Evolutionary conservation across 1,139 yeast species (phyloP), one percentile per base, ranked within the genome.

Genomic region (Kluyveromyces sp.): DNA sequence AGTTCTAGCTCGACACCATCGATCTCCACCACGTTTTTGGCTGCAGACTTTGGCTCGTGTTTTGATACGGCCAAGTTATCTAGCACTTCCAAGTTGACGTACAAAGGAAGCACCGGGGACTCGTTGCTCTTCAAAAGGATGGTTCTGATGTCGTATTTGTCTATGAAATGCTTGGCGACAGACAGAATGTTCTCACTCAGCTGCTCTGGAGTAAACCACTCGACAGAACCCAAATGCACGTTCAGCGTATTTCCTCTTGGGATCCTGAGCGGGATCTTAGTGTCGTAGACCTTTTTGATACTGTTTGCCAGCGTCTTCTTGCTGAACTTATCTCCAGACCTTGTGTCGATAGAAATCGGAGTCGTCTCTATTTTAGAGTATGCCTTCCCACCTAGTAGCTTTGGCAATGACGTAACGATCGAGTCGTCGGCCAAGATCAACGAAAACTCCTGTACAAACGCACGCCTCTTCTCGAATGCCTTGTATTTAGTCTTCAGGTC

Each of bases 31-130:
- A 63, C 65, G 39, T 51, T 58, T 30, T 63, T 56, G 41, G 58
- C 65, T 25, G 52, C 59, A n/a, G 54, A 50, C 31, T 61, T 57
- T 13, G 53, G 58, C n/a, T 54, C 55, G 28, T 56, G 53, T 22
- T 50, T 56, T 28, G 52, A 55, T 26, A 57, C 57, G 32, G 63
- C 63, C 43, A 70, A 66, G 40, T 64, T 75, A 28, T 67, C 74
- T 61, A 75, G 78, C 40, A 86, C 71, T 47, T 71, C 73, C 32
- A 82, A 82, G 39, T 83, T 70, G 58, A 81, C 77, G 66, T 72
- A 92, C 49, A 92, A 70, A 34, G 98, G 97, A 57, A 92, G 70
- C 17, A 92, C 77, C 22, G 96, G 96, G 19, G 96, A 85, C 37
- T 66, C 63, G 44, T 72, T 68, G 12, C 92, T 73, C 68, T 87